Evolutionary conservation across 257 asterid species (phyloP), one percentile per base, ranked within the genome.

Genomic region (Knoxia roxburghii): DNA sequence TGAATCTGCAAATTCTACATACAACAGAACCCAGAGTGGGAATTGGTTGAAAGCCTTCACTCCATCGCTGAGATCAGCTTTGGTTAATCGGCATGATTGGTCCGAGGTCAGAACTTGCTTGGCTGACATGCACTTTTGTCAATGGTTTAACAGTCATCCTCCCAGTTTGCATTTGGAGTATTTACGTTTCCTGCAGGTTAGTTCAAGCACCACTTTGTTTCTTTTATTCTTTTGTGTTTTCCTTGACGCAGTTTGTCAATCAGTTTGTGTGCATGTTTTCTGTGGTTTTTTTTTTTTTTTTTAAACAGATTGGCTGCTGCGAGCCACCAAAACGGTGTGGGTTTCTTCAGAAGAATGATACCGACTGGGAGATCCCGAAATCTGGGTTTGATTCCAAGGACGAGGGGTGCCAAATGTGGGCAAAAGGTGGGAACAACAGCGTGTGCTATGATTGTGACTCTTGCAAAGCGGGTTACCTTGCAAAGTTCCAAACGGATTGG

Each of bases 401-500:
- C 21, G 61, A 10, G n/a, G 81, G 73, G 58, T 72, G 75, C 66
- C 21, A 26, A 35, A 26, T 0, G 49, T 73, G 72, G 81, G 54
- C 65, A 18, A 52, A 69, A 18, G 50, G 39, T 39, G 56, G 53
- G 26, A 46, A n/a, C 33, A 48, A 27, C n/a, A 68, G 69, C 45
- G 59, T 65, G 29, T 72, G 81, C 70, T 72, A 72, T 4, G 72
- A 72, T 23, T 77, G 77, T 65, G 77, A 77, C 40, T 77, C 81
- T 4, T 72, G 81, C 81, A 77, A 72, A 67, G 81, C 81, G 37
- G 78, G 77, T 51, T 77, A 64, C 60, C 64, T 77, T 14, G 59
- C 81, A 9, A 59, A 77, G 55, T 68, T 63, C 65, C 78, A 77
- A 62, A 58, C 56, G 64, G 54, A 52, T 26, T 77, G 78, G 78